These are phyloP conservation scores for Tausonia pullulans DNA, from an alignment of 1,284 basidiomycete genomes.

Conservation along the genomic window DNA sequence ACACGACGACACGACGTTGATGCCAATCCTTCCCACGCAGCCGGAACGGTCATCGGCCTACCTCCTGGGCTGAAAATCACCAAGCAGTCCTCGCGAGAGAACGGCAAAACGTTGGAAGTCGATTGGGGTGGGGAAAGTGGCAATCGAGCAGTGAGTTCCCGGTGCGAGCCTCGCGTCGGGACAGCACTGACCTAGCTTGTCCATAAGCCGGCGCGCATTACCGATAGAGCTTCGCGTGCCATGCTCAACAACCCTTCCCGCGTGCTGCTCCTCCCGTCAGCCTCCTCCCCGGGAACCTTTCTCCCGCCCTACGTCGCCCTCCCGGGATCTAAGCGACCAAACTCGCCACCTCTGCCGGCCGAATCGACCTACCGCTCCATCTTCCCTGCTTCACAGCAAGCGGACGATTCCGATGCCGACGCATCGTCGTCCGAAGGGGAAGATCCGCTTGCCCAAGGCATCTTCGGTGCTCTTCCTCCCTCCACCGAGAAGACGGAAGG, in stretches of 20 bases:
- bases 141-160: too few species aligned
- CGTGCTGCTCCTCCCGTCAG: background rate
- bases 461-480: constrained; percentile 2
- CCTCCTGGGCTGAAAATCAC: constrained; percentile 2
- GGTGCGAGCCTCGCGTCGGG: too few species aligned
- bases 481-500: background rate
- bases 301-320: constrained; percentile 3
- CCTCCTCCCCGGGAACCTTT: background rate
- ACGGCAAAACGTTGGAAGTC: constrained; percentile 1
- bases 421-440: background rate
- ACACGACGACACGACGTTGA: background rate
- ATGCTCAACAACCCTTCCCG: background rate
- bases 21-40: background rate
- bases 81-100: background rate
- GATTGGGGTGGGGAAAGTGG: background rate
- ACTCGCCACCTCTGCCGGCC: background rate
- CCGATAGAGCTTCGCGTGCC: background rate
- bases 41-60: constrained; percentile 2
- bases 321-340: background rate
- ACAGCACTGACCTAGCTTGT: too few species aligned
- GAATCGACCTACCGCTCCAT: constrained; percentile 3
- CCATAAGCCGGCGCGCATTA: background rate
- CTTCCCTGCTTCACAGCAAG: background rate
- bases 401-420: background rate
- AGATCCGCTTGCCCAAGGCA: background rate